Percentiles rank a stretch among this genome's conserved stretches.
phyloP scores from a whole-genome alignment of 148 eudicot genomes.

The Persicaria tinctoria region DNA sequence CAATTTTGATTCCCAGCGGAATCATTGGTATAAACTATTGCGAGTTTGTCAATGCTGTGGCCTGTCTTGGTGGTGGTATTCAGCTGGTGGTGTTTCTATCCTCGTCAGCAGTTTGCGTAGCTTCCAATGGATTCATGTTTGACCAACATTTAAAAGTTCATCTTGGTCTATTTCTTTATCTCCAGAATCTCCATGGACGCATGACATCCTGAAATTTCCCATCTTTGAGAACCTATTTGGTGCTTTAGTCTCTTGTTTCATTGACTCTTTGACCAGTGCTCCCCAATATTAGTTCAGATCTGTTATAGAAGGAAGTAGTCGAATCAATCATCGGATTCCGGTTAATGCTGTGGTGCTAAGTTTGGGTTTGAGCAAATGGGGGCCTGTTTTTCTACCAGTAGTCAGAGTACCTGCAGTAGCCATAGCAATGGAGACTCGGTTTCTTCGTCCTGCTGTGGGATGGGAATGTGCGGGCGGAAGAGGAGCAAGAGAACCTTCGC shows the following conservation, averaged over 20 bases:
- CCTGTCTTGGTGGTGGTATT: slow-evolving; percentile 22
- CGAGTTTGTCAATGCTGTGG: slow-evolving; percentile 14
- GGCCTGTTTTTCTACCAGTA: slow-evolving; percentile 72
- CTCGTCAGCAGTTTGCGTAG: slow-evolving; percentile 17
- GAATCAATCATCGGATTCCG: slow-evolving; percentile 11
- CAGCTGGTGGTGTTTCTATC: slow-evolving; percentile 38
- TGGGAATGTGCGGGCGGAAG: slow-evolving; percentile 42
- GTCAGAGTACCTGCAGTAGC: slow-evolving; percentile 57
- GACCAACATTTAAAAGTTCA: slow-evolving; percentile 31
- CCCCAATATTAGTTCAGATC: slow-evolving; percentile 18
- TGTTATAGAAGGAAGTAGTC: slow-evolving; percentile 7
- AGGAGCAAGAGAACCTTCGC: slow-evolving; percentile 71
- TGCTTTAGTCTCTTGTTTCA: slow-evolving; percentile 11
- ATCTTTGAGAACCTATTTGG: slow-evolving; percentile 14
- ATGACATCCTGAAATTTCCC: slow-evolving; percentile 22
- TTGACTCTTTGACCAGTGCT: background rate
- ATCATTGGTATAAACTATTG: slow-evolving; percentile 9
- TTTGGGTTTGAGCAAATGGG: slow-evolving; percentile 62
- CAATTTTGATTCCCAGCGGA: slow-evolving; percentile 14
- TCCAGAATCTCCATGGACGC: slow-evolving; percentile 22
- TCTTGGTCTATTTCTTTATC: slow-evolving; percentile 18
- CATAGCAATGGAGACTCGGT: slow-evolving; percentile 47
- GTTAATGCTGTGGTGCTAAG: slow-evolving; percentile 29
- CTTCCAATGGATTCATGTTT: slow-evolving; percentile 36
- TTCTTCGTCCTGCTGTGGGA: slow-evolving; percentile 47